Percentiles rank a stretch among this genome's conserved stretches.
phyloP scores from a whole-genome alignment of 495 filamentous ascomycete genomes.

The Amorphotheca resinae region DNA sequence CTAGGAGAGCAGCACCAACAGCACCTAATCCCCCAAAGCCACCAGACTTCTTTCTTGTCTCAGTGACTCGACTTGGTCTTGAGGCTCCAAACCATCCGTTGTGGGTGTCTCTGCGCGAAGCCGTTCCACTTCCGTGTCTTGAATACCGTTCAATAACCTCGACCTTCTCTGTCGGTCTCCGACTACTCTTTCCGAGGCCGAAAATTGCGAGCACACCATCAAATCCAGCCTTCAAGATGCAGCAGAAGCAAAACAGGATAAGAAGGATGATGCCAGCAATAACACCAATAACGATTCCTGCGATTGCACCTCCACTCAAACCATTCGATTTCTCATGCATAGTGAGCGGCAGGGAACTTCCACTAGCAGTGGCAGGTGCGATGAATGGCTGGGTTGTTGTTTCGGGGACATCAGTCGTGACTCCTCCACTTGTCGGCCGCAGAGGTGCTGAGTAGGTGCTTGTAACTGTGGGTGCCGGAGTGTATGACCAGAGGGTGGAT shows the following conservation, averaged over 20 bases:
- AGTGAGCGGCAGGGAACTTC: slow-evolving; percentile 19
- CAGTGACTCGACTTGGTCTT: slow-evolving; percentile 36
- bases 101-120: slow-evolving; percentile 29
- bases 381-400: slow-evolving; percentile 18
- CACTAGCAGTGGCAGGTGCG: slow-evolving; percentile 13
- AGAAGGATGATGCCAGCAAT: slow-evolving; percentile 65
- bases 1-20: slow-evolving; percentile 51
- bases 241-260: slow-evolving; percentile 60
- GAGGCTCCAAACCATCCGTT: slow-evolving; percentile 55
- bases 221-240: slow-evolving; percentile 54
- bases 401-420: slow-evolving; percentile 21
- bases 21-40: slow-evolving; percentile 42
- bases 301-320: slow-evolving; percentile 75
- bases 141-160: slow-evolving; percentile 55
- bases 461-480: background rate
- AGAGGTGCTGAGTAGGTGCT: slow-evolving; percentile 42
- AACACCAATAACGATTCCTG: slow-evolving; percentile 85
- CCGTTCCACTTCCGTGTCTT: slow-evolving; percentile 29
- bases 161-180: slow-evolving; percentile 15
- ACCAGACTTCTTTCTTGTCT: slow-evolving; percentile 37
- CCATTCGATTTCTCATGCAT: slow-evolving; percentile 24
- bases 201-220: slow-evolving; percentile 53
- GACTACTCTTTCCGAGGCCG: slow-evolving; percentile 38
- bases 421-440: slow-evolving; percentile 48
- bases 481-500: background rate